Base-by-base conservation (phyloP, 2,329 filamentous ascomycete genomes). In the Cladosporium sp. region DNA sequence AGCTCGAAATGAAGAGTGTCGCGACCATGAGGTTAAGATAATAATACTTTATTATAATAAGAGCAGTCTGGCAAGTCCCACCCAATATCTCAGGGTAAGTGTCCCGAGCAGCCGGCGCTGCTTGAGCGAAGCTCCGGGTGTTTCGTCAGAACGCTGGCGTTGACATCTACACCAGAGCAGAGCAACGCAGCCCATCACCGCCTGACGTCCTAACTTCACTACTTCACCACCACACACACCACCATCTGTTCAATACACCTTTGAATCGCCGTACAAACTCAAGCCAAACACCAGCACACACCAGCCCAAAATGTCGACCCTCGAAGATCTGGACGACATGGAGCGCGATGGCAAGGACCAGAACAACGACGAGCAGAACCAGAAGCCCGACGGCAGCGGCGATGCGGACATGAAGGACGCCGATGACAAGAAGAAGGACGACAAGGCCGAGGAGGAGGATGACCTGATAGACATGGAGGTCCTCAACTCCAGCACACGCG, bases 341-440 rank as follows among this genome's bases (percentile, higher is more conserved):
- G 87, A 93, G 77, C 86, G 85, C 72, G 83, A 85, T 71, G 82
- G 83, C 70, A 85, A 83, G 77, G 44, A 47, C 27, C 74, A 77
- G 56, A 74, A 75, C 53, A 77, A 80, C 58, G 77, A 75, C 57
- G 69, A 69, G 55, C 78, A 80, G 64, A 78, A 81, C 62, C 79
- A 80, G 67, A 80, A 81, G 69, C 62, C 70, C 48, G 70, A 73
- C 52, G 58, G 57, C 22, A 50, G 45, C 41, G 86, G 80, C 43
- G 92, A 96, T 74, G 85, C 85, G 44, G 89, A 95, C 52, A 96
- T 96, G 91, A 84, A 92, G 70, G 91, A 96, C 68, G 85, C 83
- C 9, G 69, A 60, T 80, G 70, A 78, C 62, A 78, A 81, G 59
- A 70, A 78, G 62, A 78, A 81, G 59, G 78, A 77, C 47, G 74